Evolutionary conservation across 768 basidiomycete species (phyloP), one percentile per base, ranked within the genome.

Genomic region (Hericium erinaceus): DNA sequence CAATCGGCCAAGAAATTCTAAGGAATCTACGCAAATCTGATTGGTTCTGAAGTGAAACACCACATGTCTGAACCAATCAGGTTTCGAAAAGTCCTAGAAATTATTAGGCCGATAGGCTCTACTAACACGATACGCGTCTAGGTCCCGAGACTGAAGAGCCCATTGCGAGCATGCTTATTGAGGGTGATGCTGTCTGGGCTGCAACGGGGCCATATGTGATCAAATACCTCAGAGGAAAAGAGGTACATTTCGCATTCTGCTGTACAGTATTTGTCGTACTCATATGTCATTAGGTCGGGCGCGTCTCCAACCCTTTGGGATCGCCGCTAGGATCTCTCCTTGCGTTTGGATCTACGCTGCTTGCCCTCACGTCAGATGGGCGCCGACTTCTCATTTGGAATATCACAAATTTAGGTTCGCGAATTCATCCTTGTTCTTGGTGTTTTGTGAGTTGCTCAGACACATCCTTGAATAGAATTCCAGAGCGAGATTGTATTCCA

Each of bases 171-270:
- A 72, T 99, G 67, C 79, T 78, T 13, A 85, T 94, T 79, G 87
- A 93, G 50, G 87, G 88, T 9, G 89, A 97, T 67, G 84, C 83
- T 20, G 83, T 98, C 2, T 98, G 92, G 85, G 84, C 81, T 41
- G 75, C 91, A 33, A 77, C 87, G 24, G 90, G 92, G 10, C 68
- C 73, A 5, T 71, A 80, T 67, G 77, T 84, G 18, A 77, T 90
- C 51, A 90, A 90, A 68, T 97, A 93, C 67, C 64, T 85, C 15
- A 80, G 95, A 63, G 95, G 95, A 50, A 94, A 95, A 74, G 88
- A 93, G 77, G 92, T 90, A 16, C 28, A n/a, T 48, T 37, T 24
- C 24, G 24, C 4, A 22, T 4, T 33, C 55, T 22, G 40, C 48
- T 16, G 28, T 40, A 52, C 8, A 39, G 44, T 20, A 16, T 49